A percentile compares a stretch with the other conserved stretches of the same genome.
phyloP scores from a whole-genome alignment of 176 grass and related monocot genomes.

The Oryza punctata region DNA sequence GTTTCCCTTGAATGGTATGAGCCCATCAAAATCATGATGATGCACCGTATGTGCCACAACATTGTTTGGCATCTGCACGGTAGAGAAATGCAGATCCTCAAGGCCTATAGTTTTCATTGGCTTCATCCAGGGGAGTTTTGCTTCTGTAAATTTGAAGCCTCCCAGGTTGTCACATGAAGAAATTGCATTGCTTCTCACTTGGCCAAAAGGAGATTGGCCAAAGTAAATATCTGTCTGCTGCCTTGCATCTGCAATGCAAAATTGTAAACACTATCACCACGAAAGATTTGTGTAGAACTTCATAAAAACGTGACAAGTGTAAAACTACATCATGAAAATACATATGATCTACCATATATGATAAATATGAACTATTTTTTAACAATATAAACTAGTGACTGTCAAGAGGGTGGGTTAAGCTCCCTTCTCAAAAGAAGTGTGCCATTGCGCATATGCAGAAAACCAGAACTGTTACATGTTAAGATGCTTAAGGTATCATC shows the following conservation, averaged over 20 bases:
- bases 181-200: slow-evolving; percentile 35
- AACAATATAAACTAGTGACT: neutral
- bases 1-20: slow-evolving; percentile 45
- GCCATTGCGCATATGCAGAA: neutral
- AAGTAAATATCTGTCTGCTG: slow-evolving; percentile 58
- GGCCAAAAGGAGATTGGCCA: slow-evolving; percentile 50
- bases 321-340: neutral
- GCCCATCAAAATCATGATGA: slow-evolving; percentile 41
- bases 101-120: slow-evolving; percentile 21
- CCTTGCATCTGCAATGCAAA: slow-evolving; percentile 48
- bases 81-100: slow-evolving; percentile 30
- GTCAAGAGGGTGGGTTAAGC: slow-evolving; percentile 1
- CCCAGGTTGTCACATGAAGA: slow-evolving; percentile 41
- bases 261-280: neutral
- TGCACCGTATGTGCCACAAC: slow-evolving; percentile 13
- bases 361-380: neutral
- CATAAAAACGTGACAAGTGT: neutral
- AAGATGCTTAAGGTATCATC: neutral
- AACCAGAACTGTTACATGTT: neutral
- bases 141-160: slow-evolving; percentile 48
- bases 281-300: neutral
- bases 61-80: slow-evolving; percentile 22
- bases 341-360: neutral
- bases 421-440: neutral
- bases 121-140: slow-evolving; percentile 32